Conservation (phyloP, 805 yeast genomes). For the Starmera caribaea region DNA sequence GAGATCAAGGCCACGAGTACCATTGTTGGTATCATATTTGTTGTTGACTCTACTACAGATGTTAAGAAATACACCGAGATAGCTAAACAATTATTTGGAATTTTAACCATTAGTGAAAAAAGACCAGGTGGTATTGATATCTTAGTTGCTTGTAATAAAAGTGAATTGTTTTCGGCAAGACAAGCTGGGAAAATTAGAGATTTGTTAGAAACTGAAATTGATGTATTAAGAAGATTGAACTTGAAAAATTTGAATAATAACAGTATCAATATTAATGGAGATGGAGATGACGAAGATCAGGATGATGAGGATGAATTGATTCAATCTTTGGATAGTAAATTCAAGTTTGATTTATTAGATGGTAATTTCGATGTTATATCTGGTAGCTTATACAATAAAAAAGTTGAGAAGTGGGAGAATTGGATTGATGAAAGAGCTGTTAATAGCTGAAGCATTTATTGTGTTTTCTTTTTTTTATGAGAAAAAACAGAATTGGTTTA, state of each 20-base stretch:
- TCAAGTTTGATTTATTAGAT: conserved; percentile 61
- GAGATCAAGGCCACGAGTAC: conserved; percentile 34
- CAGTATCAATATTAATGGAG: conserved; percentile 19
- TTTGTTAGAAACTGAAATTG: conserved; percentile 55
- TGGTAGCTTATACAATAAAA: conserved; percentile 60
- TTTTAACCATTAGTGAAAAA: conserved; percentile 55
- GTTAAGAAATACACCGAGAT: conserved; percentile 38
- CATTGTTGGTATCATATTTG: conserved; percentile 59
- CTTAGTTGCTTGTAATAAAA: conserved; percentile 74
- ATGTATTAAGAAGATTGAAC: conserved; percentile 39
- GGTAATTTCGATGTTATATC: conserved; percentile 60
- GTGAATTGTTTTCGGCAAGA: conserved; percentile 75
- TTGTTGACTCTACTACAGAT: conserved; percentile 67
- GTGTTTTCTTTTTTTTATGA: too few relatives aligned
- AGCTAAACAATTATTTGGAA: conserved; percentile 47
- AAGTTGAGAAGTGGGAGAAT: conserved; percentile 52
- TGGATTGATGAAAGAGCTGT: conserved; percentile 77
- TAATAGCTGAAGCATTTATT: conserved; percentile 29
- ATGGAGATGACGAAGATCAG: conserved; percentile 22
- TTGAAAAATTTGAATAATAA: conserved; percentile 10
- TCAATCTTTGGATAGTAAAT: conserved; percentile 32
- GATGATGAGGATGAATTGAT: conserved; percentile 35
- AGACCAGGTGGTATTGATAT: conserved; percentile 64
- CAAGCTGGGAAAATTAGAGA: conserved; percentile 53
- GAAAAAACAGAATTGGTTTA: too few relatives aligned